Base-by-base conservation (phyloP, 225 moss, liverwort and hornwort species). In the Physcomitrellopsis africana region DNA sequence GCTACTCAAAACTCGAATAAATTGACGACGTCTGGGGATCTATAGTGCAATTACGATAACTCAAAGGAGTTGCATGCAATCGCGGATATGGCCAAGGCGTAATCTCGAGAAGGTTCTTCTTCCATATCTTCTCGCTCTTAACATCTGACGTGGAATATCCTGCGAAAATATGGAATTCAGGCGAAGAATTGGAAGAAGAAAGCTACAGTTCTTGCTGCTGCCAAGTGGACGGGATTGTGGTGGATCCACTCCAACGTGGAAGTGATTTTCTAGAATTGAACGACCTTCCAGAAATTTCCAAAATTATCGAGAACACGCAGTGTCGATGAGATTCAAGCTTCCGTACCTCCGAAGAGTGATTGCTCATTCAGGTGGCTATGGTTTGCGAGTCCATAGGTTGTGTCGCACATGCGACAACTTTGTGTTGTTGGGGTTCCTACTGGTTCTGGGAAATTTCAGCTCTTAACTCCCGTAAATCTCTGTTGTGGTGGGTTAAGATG, bases 211-310 rank as follows among this genome's bases (percentile, higher is more conserved):
- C 57, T 55, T 66, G 16, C 18, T 0, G 26, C 29, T 76, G 83
- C 83, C 83, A 83, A 83, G 83, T 83, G 80, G 72, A 83, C 1
- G 15, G 47, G 46, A 11, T 7, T n/a, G 23, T 45, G 56, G 5
- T 14, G 37, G 9, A 26, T 56, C 69, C 16, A 70, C 4, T 37
- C 32, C 32, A 37, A 37, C 32, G 5, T 4, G 32, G 32, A 37
- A 37, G 3, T 37, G 2, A 37, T 37, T 37, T 37, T 37, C 32
- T 37, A 37, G 32, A 37, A 37, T 37, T 37, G 32, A 37, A 37
- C 5, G 32, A 37, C 32, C 32, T 37, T 37, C 32, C 5, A 37
- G 32, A 37, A 37, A 37, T 37, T 37, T 37, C 32, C 32, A 2
- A 37, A 37, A 37, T 37, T 2, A 37, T 37, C 32, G 32, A 4